Percentiles rank a stretch among this genome's conserved stretches.
Conservation (phyloP, 2,329 filamentous ascomycete species). For the Claviceps sorghi region DNA sequence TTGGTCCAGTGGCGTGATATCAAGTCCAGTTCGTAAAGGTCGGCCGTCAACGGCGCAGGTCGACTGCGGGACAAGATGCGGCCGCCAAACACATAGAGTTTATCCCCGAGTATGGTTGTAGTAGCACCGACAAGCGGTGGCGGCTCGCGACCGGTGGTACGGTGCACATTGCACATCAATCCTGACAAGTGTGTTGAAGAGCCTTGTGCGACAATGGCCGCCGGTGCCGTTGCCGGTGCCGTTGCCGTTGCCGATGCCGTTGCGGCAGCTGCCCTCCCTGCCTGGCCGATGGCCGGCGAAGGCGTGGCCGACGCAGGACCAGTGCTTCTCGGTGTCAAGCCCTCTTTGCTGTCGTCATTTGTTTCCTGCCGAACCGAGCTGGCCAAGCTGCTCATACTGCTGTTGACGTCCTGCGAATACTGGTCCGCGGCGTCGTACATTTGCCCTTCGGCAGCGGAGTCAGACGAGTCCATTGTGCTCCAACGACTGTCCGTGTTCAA, state of each 20-base stretch:
- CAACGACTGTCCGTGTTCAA: conserved; percentile 26
- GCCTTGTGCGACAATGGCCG: conserved; percentile 30
- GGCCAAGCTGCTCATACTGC: conserved; percentile 32
- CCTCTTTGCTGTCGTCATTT: conserved; percentile 30
- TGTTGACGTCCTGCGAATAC: conserved; percentile 24
- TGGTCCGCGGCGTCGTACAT: conserved; percentile 21
- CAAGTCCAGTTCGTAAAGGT: conserved; percentile 86
- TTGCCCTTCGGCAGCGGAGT: conserved; percentile 20
- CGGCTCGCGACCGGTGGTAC: conserved; percentile 84
- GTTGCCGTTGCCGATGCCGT: conserved; percentile 6
- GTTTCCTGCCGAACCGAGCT: conserved; percentile 28
- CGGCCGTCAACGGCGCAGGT: conserved; percentile 67
- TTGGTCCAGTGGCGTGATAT: conserved; percentile 89
- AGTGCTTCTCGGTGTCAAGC: conserved; percentile 35
- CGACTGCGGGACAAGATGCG: conserved; percentile 71
- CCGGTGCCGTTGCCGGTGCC: conserved; percentile 8
- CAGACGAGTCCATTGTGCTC: conserved; percentile 34
- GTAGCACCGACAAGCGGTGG: conserved; percentile 87
- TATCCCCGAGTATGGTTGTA: conserved; percentile 88
- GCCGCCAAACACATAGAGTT: conserved; percentile 92
- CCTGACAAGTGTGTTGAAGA: conserved; percentile 47
- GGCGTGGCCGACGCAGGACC: conserved; percentile 41
- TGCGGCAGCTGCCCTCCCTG: conserved; percentile 8
- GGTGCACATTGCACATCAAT: conserved; percentile 56
- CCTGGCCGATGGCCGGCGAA: conserved; percentile 36